These are phyloP conservation scores for Cornus controversa DNA, from an alignment of 148 eudicot species.

Conservation along the genomic window DNA sequence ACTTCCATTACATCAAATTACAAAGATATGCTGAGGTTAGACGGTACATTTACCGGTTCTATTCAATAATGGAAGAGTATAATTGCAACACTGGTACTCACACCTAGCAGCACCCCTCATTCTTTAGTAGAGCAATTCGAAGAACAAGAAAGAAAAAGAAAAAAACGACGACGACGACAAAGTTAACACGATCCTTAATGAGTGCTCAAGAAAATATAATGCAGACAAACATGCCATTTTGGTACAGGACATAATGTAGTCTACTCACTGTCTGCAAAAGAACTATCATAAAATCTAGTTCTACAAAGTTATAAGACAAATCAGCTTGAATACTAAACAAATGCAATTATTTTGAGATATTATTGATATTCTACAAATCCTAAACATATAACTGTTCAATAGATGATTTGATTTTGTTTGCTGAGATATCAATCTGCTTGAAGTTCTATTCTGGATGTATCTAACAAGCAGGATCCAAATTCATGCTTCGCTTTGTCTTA, in stretches of 20 bases:
- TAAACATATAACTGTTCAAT: too few species aligned
- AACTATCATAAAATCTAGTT: not conserved
- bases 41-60: too few species aligned
- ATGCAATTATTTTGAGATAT: too few species aligned
- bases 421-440: not conserved
- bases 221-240: not conserved
- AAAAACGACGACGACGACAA: not conserved
- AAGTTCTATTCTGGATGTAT: too few species aligned
- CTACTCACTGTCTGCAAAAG: not conserved
- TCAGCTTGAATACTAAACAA: too few species aligned
- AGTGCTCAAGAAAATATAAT: not conserved
- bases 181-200: not conserved
- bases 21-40: not conserved
- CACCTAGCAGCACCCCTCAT: not conserved
- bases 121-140: not conserved
- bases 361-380: too few species aligned
- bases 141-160: not conserved
- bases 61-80: not conserved
- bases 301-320: not conserved
- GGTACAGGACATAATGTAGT: not conserved
- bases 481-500: not conserved
- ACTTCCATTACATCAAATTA: not conserved
- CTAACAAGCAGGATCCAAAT: not conserved
- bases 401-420: too few species aligned
- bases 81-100: not conserved